Conservation (phyloP, 805 yeast species). For the Saccharomyces mikatae region DNA sequence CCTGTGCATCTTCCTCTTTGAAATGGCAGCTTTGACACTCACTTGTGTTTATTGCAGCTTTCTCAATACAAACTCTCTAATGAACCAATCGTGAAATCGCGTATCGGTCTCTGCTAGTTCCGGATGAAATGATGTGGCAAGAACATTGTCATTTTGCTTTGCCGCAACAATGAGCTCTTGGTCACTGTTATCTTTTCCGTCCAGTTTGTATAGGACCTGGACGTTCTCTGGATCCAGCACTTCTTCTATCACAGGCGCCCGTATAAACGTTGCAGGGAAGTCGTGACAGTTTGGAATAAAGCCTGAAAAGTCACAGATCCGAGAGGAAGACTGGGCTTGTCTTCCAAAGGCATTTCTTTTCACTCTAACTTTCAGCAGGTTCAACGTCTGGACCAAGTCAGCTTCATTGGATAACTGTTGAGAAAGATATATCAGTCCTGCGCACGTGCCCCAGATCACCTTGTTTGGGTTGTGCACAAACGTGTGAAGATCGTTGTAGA, state of each 20-base stretch:
- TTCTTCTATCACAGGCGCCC: constrained; percentile 63
- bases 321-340: constrained; percentile 58
- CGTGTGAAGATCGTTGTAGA: constrained; percentile 45
- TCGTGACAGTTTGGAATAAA: constrained; percentile 35
- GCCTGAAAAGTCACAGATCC: constrained; percentile 34
- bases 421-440: constrained; percentile 66
- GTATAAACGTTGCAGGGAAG: constrained; percentile 48
- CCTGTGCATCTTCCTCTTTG: too few relatives aligned
- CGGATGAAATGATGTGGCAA: constrained; percentile 79
- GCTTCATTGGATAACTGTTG: constrained; percentile 45
- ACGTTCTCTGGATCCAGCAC: constrained; percentile 24
- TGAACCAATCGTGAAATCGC: constrained; percentile 64
- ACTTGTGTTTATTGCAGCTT: background rate
- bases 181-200: constrained; percentile 1
- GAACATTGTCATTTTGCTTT: constrained; percentile 46
- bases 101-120: constrained; percentile 49
- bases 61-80: constrained; percentile 45
- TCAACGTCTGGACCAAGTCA: constrained; percentile 47
- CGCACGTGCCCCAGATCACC: constrained; percentile 82
- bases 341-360: constrained; percentile 73
- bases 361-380: constrained; percentile 58
- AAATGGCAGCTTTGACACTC: too few relatives aligned
- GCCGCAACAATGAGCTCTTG: constrained; percentile 57
- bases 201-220: constrained; percentile 36
- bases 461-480: constrained; percentile 41